These are phyloP conservation scores for Rhodotorula sp. DNA, from an alignment of 1,284 basidiomycete species.

Conservation along the genomic window DNA sequence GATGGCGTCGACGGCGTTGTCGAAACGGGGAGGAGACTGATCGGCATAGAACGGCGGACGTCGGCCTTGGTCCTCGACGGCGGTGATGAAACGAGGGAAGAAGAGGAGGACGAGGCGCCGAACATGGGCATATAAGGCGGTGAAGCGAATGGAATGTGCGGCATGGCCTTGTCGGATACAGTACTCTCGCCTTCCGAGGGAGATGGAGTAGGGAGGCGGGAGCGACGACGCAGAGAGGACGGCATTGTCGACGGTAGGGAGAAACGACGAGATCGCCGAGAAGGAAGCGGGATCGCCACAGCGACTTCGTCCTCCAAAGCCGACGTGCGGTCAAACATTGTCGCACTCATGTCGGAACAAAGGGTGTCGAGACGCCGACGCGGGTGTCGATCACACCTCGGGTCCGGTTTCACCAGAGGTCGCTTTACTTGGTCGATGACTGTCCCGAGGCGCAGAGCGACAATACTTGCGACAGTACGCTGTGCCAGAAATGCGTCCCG, in stretches of 20 bases:
- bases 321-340: background rate
- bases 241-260: background rate
- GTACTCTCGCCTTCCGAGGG: background rate
- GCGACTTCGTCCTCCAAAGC: background rate
- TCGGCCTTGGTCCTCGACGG: background rate
- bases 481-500: no score
- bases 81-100: background rate
- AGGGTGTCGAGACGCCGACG: background rate
- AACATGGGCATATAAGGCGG: constrained; percentile 34
- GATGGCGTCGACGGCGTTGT: background rate
- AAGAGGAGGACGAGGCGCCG: background rate
- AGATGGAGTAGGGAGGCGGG: background rate
- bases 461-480: no score
- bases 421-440: no score
- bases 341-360: background rate
- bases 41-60: constrained; percentile 1
- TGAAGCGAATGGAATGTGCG: constrained; percentile 15
- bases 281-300: no score
- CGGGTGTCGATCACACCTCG: background rate
- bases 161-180: background rate
- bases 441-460: no score
- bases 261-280: background rate
- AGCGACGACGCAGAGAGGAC: background rate
- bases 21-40: background rate
- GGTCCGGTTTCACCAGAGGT: background rate